Percentiles rank a stretch among this genome's conserved stretches.
Evolutionary conservation across 148 eudicot species (phyloP).

Genomic region (Chenopodium berlandieri): DNA sequence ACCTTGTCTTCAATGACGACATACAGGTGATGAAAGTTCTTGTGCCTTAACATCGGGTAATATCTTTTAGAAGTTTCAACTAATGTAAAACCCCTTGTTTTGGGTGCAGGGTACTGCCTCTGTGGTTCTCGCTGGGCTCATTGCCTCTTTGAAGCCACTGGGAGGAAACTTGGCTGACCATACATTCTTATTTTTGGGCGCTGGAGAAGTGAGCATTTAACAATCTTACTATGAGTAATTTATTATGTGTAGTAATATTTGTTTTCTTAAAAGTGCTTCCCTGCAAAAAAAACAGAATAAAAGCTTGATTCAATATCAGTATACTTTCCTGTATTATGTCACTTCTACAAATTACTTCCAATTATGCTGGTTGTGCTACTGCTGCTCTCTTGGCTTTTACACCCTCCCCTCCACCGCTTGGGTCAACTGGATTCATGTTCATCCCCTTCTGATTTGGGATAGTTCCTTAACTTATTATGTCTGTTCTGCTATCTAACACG

Average conservation of each 20-base stretch:
- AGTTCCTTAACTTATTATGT: neutral
- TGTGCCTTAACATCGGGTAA: neutral
- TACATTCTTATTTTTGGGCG: conserved; percentile 83
- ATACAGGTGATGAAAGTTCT: conserved; percentile 60
- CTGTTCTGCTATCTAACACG: conserved; percentile 14
- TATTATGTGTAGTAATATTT: neutral
- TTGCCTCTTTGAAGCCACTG: conserved; percentile 59
- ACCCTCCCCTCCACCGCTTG: neutral
- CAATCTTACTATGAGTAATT: neutral
- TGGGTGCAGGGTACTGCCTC: conserved; percentile 81
- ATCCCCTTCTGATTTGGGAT: too few species aligned
- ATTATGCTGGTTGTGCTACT: neutral
- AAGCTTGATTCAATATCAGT: too few species aligned
- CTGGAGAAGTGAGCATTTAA: conserved; percentile 70
- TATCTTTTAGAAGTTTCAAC: conserved; percentile 3
- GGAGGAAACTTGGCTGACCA: conserved; percentile 86
- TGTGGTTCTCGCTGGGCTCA: conserved; percentile 82
- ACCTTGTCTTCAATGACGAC: conserved; percentile 93
- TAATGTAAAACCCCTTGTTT: neutral
- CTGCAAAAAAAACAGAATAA: too few species aligned
- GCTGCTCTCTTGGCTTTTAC: neutral
- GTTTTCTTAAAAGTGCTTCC: too few species aligned
- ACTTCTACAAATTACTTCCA: neutral
- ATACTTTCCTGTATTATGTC: neutral
- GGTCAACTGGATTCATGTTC: neutral